A percentile compares a stretch with the other conserved stretches of the same genome.
These are phyloP conservation scores for Pythium folliculosum DNA, from an alignment of 352 stramenopile species.

Conservation along the genomic window DNA sequence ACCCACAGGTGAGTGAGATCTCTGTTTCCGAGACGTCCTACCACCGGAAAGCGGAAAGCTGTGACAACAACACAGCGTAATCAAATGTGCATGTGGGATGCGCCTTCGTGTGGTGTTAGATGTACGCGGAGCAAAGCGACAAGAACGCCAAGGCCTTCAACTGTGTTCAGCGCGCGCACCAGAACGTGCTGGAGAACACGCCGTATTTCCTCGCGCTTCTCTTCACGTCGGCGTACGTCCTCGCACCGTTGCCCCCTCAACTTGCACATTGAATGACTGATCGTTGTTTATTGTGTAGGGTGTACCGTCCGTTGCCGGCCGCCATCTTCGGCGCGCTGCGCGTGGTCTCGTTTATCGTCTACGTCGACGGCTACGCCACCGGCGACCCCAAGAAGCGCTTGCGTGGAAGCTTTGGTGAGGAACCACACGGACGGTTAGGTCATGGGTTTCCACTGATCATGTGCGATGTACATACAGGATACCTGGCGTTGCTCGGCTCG, in stretches of 20 bases:
- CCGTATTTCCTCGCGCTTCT: constrained; percentile 60
- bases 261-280: too few species aligned
- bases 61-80: too few species aligned
- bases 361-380: constrained; percentile 63
- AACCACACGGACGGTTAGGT: too few species aligned
- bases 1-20: constrained; percentile 34
- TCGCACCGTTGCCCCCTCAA: too few species aligned
- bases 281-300: constrained; percentile 28
- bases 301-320: constrained; percentile 58
- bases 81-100: too few species aligned
- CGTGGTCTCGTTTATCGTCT: constrained; percentile 60
- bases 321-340: constrained; percentile 58
- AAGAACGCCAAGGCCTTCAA: constrained; percentile 91
- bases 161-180: constrained; percentile 91
- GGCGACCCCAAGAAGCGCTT: constrained; percentile 63
- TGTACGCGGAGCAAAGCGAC: constrained; percentile 87
- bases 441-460: too few species aligned
- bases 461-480: constrained; percentile 19
- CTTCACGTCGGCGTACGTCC: constrained; percentile 59
- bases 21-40: too few species aligned
- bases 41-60: too few species aligned
- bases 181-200: constrained; percentile 91
- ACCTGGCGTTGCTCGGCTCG: constrained; percentile 40
- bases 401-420: constrained; percentile 53
- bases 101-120: constrained; percentile 27